Base-by-base conservation (phyloP, 2,329 filamentous ascomycete genomes). In the Epichloe amarillans region DNA sequence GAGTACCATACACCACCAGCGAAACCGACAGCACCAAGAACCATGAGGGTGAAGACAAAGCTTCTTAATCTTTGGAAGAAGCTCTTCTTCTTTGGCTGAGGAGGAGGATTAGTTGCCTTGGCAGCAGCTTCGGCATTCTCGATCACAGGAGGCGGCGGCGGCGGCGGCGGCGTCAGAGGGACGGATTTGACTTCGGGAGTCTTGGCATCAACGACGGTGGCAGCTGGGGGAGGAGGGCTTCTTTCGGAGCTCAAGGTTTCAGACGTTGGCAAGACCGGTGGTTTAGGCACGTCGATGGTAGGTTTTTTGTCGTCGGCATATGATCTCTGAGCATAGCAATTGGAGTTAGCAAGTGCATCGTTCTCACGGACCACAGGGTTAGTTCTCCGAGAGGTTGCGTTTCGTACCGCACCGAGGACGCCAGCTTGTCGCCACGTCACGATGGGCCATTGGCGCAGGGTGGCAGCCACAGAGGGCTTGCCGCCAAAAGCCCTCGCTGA, bases 1-100 rank as follows among this genome's bases (percentile, higher is more conserved):
- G 93, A 91, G 69, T 95, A 93, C 75, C 86, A 95, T 50, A 96
- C 83, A 58, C 91, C 89, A 57, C 89, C 89, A 51, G 79, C 86
- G 61, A 95, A 98, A 39, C 85, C 83, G 43, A 94, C 69, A 5
- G 81, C 80, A 26, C 86, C 82, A 30, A 96, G 77, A 43, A 95
- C 69, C 55, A 90, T 71, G 46, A 96, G 69, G 50, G 86, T 86
- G 57, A 90, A 70, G 52, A 96, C 70, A 64, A 89, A 84, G 64
- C 84, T 84, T 60, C 87, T 79, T 64, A 95, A 79, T 52, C 86
- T 80, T 56, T 86, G 79, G 65, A 80, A 75, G 67, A 81, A 74
- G 64, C 82, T 73, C 79, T 86, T 73, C 77, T 80, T 71, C 72
- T 74, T 67, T 8, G 66, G 68, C 55, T 63, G 65, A 52, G 68